These are phyloP conservation scores for Colletotrichum coccodes DNA, from an alignment of 2,329 filamentous ascomycete species.

Conservation along the genomic window DNA sequence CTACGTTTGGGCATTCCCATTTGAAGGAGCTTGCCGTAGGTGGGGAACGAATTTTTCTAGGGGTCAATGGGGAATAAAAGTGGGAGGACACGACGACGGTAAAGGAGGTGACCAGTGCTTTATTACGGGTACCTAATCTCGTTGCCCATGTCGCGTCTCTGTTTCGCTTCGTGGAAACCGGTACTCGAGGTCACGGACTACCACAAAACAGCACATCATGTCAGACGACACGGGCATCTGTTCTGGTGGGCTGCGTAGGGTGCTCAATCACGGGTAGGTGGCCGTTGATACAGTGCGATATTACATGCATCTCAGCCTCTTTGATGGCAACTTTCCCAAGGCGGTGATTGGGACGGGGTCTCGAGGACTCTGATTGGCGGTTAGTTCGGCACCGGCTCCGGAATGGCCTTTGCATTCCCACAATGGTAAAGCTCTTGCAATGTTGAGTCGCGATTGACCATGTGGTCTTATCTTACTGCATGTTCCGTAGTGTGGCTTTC, in stretches of 20 bases:
- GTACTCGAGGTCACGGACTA: background rate
- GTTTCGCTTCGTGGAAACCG: constrained; percentile 4
- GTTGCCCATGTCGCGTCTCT: constrained; percentile 5
- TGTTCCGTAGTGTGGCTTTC: too few relatives aligned
- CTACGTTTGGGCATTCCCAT: background rate
- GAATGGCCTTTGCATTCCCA: background rate
- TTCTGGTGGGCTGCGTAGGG: background rate
- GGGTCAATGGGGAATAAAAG: constrained; percentile 7
- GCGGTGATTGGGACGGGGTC: background rate
- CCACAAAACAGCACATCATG: background rate
- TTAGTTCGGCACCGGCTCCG: background rate
- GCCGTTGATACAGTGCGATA: background rate
- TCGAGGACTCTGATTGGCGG: background rate
- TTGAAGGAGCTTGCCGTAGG: background rate
- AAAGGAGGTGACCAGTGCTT: constrained; percentile 9
- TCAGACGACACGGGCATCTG: background rate
- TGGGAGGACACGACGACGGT: background rate
- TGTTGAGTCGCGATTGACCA: too few relatives aligned
- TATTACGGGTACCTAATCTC: constrained; percentile 16
- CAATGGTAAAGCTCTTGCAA: background rate
- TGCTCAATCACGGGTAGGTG: background rate
- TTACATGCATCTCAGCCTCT: too few relatives aligned
- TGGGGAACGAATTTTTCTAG: background rate
- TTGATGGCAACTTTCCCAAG: background rate
- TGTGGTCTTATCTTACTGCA: too few relatives aligned